Evolutionary conservation across 352 stramenopile genomes (phyloP), one percentile per base, ranked within the genome.

Genomic region (Phytophthora vignae): DNA sequence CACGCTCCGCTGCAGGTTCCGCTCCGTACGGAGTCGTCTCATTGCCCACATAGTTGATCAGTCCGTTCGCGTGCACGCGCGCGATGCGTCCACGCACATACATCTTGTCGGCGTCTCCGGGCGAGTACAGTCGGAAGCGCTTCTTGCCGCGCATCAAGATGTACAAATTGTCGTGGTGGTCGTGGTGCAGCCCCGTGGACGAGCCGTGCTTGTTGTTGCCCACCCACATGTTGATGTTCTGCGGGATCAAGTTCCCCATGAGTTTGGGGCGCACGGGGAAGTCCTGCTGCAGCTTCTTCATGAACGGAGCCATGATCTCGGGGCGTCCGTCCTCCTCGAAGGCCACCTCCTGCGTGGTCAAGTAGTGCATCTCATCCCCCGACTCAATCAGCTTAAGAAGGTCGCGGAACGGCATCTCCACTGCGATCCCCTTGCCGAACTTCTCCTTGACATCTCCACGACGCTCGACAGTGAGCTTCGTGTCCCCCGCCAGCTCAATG

Each of bases 161-260:
- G 81, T 99, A 99, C 27, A 99, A 72, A 73, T 99, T 99, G 84
- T 99, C 98, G 77, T 99, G 98, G 89, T 98, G 99, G 78, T 99
- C 98, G 71, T 99, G 98, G 80, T 99, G 98, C 36, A 99, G 84
- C 1, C 98, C 98, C 11, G 85, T 94, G 12, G 84, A 96, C 25
- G 85, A 95, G 10, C 85, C 90, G 48, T 87, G 83, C 71, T 79
- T 83, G 70, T 88, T 95, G 73, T 92, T 91, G 19, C 97, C 97
- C 87, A 99, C 98, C 98, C 98, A 99, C 60, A 99, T 79, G 82
- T 99, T 99, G 71, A 98, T 94, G 68, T 98, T 98, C 65, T 97
- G 83, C 25, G 93, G 90, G 27, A 99, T 84, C 54, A 99, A 85
- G 65, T 95, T 80, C 21, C 90, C 89, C 73, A 94, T 72, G 21